Conservation (phyloP, 1,284 basidiomycete species). For the Ceratobasidium sp. region DNA sequence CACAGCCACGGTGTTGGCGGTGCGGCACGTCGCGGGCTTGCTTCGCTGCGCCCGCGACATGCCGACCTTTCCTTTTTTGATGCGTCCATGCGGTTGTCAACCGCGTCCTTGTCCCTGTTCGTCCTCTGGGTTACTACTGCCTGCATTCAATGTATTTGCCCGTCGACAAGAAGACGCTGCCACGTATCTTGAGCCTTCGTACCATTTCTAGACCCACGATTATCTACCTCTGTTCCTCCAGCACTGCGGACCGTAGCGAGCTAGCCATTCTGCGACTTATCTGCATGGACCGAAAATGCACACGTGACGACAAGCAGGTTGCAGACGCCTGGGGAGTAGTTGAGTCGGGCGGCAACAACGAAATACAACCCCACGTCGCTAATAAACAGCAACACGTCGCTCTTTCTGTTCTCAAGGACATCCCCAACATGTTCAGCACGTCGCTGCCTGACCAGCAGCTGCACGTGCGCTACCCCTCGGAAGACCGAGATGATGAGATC, state of each 20-base stretch:
- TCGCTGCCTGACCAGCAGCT: background rate
- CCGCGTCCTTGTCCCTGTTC: background rate
- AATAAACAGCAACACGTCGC: background rate
- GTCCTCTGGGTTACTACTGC: background rate
- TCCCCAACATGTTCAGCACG: background rate
- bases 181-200: constrained; percentile 17
- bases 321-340: constrained; percentile 6
- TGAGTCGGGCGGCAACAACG: background rate
- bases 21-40: no score
- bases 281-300: background rate
- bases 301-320: no score
- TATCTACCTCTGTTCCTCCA: background rate
- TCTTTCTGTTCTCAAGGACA: background rate
- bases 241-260: background rate
- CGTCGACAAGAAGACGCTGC: background rate
- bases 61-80: no score
- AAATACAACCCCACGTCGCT: background rate
- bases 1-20: no score
- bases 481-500: background rate
- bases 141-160: background rate
- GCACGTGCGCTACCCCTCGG: background rate
- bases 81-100: no score
- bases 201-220: background rate
- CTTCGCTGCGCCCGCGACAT: no score
- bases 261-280: background rate